Conservation (phyloP, 176 grass and related monocot species). For the Calamus simplicifolius region DNA sequence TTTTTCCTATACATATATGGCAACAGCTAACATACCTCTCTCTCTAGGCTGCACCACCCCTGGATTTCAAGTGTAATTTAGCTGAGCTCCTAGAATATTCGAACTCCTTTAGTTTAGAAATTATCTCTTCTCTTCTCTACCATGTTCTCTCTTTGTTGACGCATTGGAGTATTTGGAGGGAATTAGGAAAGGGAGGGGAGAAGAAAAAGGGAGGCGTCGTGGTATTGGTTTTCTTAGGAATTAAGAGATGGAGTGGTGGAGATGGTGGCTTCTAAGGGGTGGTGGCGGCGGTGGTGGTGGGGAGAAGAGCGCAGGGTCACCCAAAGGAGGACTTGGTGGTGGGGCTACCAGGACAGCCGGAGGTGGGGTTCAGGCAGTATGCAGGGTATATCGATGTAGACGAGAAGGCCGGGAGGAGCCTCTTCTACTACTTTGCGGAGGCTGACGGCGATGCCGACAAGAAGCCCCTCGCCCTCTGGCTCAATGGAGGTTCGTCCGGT, state of each 20-base stretch:
- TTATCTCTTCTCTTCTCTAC: too few species aligned
- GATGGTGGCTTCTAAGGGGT: slow-evolving; percentile 18
- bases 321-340: slow-evolving; percentile 69
- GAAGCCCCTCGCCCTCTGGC: slow-evolving; percentile 94
- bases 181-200: too few species aligned
- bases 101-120: too few species aligned
- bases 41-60: too few species aligned
- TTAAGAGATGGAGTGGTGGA: slow-evolving; percentile 11
- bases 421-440: slow-evolving; percentile 98
- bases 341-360: slow-evolving; percentile 63
- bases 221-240: neutral
- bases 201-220: too few species aligned
- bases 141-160: too few species aligned
- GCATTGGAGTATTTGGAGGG: too few species aligned
- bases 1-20: too few species aligned
- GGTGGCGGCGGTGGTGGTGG: slow-evolving; percentile 12
- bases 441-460: slow-evolving; percentile 38
- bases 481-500: slow-evolving; percentile 68
- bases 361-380: slow-evolving; percentile 70
- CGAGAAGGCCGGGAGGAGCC: slow-evolving; percentile 53
- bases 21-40: too few species aligned
- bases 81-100: too few species aligned
- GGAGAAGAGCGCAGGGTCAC: slow-evolving; percentile 19
- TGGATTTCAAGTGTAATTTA: too few species aligned
- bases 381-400: slow-evolving; percentile 85